These are phyloP conservation scores for Carex parvula DNA, from an alignment of 176 grass and related monocot species.

Conservation along the genomic window DNA sequence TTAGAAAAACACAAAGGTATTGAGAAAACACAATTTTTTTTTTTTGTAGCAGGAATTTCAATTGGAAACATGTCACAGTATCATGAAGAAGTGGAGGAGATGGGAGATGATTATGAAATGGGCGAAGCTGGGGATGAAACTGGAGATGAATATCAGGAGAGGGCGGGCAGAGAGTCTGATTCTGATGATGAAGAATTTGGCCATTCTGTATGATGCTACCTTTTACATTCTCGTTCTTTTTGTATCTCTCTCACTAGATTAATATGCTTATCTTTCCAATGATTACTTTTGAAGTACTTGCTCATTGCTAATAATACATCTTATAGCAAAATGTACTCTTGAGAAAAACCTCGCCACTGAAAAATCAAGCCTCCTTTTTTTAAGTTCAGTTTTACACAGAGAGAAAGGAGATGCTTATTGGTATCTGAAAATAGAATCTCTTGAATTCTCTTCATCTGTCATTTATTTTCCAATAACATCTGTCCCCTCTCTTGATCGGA, in stretches of 20 bases:
- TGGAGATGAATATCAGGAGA: slow-evolving; percentile 53
- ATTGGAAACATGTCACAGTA: slow-evolving; percentile 55
- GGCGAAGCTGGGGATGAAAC: slow-evolving; percentile 57
- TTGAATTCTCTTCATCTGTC: neutral
- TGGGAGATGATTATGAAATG: slow-evolving; percentile 86
- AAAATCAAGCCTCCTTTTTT: neutral
- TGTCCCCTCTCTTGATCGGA: neutral
- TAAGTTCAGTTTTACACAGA: neutral
- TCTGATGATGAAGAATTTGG: slow-evolving; percentile 69
- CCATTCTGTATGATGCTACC: slow-evolving; percentile 36
- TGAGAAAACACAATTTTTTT: neutral
- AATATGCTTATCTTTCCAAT: slow-evolving; percentile 9
- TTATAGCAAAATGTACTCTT: neutral
- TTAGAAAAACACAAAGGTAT: neutral
- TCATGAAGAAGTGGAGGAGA: slow-evolving; percentile 62
- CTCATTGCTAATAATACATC: neutral
- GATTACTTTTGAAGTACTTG: slow-evolving; percentile 8
- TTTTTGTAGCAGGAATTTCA: neutral
- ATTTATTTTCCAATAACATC: neutral
- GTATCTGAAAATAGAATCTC: neutral
- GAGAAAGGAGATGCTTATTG: neutral
- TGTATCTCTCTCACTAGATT: slow-evolving; percentile 5
- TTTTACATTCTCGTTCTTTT: neutral
- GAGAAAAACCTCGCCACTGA: neutral
- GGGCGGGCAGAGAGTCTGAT: slow-evolving; percentile 55